Conservation (phyloP, 139 green algal genomes). For the Micromonas commoda region DNA sequence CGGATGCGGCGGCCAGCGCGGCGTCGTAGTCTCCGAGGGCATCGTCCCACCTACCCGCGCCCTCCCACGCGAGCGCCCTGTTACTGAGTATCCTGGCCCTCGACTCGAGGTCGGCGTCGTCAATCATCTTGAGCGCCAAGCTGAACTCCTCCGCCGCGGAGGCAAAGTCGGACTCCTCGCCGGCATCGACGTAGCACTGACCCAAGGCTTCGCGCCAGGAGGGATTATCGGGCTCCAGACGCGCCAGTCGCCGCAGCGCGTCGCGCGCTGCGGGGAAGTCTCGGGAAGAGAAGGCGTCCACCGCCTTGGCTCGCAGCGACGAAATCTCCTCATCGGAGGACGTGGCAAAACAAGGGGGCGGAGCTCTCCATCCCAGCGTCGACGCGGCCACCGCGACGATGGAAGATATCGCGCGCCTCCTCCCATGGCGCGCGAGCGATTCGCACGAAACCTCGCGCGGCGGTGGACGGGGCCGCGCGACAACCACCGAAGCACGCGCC, state of each 20-base stretch:
- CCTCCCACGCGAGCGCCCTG: slow-evolving; percentile 1
- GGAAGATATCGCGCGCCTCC: too few relatives aligned
- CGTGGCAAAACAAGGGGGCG: too few relatives aligned
- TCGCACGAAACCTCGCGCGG: too few relatives aligned
- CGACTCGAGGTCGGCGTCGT: neutral
- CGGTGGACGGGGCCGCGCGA: too few relatives aligned
- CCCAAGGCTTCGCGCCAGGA: neutral
- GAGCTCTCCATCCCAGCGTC: too few relatives aligned
- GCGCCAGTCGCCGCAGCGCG: neutral
- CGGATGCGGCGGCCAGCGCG: neutral
- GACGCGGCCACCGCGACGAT: too few relatives aligned
- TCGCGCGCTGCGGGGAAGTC: neutral
- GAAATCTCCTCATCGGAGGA: too few relatives aligned
- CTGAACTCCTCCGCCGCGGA: neutral
- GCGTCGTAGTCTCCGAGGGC: slow-evolving; percentile 1
- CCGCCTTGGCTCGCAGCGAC: neutral
- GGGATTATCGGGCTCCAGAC: neutral
- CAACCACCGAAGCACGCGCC: too few relatives aligned
- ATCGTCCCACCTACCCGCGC: neutral
- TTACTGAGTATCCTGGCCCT: neutral
- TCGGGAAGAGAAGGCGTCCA: neutral
- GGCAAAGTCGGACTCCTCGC: neutral
- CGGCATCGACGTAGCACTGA: neutral
- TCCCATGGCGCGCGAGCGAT: too few relatives aligned
- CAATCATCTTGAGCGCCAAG: neutral